Evolutionary conservation across 208 protist genomes (phyloP).

Genomic region (Phytomonas sp.): DNA sequence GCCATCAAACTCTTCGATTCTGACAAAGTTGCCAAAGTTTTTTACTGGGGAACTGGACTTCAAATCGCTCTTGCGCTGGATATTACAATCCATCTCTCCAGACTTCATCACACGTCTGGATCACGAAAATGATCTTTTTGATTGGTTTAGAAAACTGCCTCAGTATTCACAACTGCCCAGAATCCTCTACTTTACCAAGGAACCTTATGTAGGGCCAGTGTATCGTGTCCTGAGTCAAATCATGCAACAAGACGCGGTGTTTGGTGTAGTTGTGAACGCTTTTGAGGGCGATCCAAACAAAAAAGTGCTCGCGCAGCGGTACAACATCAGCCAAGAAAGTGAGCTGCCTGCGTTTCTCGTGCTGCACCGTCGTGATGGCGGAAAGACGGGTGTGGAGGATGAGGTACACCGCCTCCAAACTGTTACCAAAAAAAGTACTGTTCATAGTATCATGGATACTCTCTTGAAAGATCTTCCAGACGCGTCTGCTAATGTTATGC

Average conservation of each 20-base stretch:
- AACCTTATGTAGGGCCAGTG: slow-evolving; percentile 14
- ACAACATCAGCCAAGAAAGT: slow-evolving; percentile 15
- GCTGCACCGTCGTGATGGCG: slow-evolving; percentile 14
- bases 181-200: slow-evolving; percentile 36
- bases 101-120: slow-evolving; percentile 22
- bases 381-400: slow-evolving; percentile 8
- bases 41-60: slow-evolving; percentile 9
- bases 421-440: not conserved
- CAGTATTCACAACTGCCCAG: slow-evolving; percentile 24
- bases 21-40: slow-evolving; percentile 9
- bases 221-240: slow-evolving; percentile 22
- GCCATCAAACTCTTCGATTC: not conserved
- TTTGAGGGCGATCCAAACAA: slow-evolving; percentile 10
- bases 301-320: slow-evolving; percentile 21
- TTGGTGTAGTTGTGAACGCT: slow-evolving; percentile 32
- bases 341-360: slow-evolving; percentile 28
- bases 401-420: not conserved
- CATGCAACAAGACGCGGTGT: slow-evolving; percentile 23
- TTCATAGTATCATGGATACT: not conserved
- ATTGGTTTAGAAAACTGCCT: slow-evolving; percentile 22
- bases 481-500: not conserved
- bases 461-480: not conserved
- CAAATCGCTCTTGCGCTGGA: slow-evolving; percentile 20
- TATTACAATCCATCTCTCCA: slow-evolving; percentile 21
- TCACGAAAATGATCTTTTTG: slow-evolving; percentile 22